Conservation (phyloP, 2,329 filamentous ascomycete genomes). For the Cladosporium sp. region DNA sequence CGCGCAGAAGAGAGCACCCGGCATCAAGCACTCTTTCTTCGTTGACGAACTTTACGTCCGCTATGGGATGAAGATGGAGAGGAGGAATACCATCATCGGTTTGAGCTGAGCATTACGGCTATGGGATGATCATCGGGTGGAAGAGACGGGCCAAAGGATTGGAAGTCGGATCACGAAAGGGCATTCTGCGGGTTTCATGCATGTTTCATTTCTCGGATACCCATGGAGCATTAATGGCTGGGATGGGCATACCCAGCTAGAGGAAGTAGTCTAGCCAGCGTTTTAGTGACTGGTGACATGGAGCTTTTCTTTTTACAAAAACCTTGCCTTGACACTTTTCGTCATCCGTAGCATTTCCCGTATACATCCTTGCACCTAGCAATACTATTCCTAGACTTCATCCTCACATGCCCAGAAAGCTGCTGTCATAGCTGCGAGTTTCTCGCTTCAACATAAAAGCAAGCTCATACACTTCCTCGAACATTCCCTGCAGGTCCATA, state of each 20-base stretch:
- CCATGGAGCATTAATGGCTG: background rate
- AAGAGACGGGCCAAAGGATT: background rate
- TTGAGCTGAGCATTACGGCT: background rate
- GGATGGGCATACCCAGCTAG: background rate
- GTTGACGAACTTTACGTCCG: constrained; percentile 76
- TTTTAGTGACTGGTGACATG: background rate
- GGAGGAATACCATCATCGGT: constrained; percentile 17
- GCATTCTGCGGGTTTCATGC: constrained; percentile 4
- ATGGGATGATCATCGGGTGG: background rate
- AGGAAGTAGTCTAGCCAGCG: background rate
- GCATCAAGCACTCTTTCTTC: constrained; percentile 87
- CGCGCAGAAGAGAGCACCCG: constrained; percentile 65
- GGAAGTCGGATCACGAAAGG: background rate
- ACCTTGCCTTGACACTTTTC: too few relatives aligned
- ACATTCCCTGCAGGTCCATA: too few relatives aligned
- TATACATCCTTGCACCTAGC: too few relatives aligned
- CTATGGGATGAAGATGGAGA: constrained; percentile 50
- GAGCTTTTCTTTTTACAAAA: too few relatives aligned
- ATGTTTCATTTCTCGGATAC: constrained; percentile 6
- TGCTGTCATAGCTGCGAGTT: too few relatives aligned
- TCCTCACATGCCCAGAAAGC: too few relatives aligned
- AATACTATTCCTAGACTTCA: too few relatives aligned
- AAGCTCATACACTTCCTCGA: too few relatives aligned
- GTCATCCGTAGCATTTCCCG: too few relatives aligned
- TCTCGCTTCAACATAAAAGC: too few relatives aligned